phyloP scores from a whole-genome alignment of 2,329 filamentous ascomycete species.

The Podosphaera aphanis region DNA sequence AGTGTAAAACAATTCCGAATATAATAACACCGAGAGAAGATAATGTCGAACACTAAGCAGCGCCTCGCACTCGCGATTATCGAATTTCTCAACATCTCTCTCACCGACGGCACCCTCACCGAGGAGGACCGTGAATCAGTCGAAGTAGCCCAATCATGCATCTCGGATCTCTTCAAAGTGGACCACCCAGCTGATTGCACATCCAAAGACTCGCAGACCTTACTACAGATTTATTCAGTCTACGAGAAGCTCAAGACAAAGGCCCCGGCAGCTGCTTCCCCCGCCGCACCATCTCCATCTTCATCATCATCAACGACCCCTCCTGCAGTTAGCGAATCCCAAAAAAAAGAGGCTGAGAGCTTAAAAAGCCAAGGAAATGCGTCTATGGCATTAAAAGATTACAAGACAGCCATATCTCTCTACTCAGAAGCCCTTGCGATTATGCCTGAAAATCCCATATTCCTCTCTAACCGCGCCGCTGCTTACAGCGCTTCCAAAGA shows the following conservation, averaged over 20 bases:
- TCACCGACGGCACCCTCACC: conserved; percentile 69
- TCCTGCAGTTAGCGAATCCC: conserved; percentile 19
- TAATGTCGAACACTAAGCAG: conserved; percentile 27
- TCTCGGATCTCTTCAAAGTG: conserved; percentile 85
- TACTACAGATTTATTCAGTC: conserved; percentile 77
- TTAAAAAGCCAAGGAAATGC: conserved; percentile 83
- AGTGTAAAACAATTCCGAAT: neutral
- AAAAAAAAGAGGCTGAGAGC: conserved; percentile 62
- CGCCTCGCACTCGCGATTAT: conserved; percentile 91
- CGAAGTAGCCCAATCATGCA: conserved; percentile 84
- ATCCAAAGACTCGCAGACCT: conserved; percentile 65
- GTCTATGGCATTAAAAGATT: conserved; percentile 88
- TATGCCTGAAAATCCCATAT: conserved; percentile 73
- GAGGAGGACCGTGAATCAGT: conserved; percentile 81
- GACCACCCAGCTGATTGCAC: conserved; percentile 50
- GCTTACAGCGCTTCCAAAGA: conserved; percentile 69
- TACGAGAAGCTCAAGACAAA: conserved; percentile 59
- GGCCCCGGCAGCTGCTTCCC: conserved; percentile 20
- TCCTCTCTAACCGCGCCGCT: conserved; percentile 89
- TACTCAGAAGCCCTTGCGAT: conserved; percentile 74
- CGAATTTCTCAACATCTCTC: conserved; percentile 71
- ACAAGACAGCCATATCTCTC: conserved; percentile 53
- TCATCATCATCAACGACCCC: conserved; percentile 7
- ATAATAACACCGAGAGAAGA: neutral
- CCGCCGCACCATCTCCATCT: conserved; percentile 15